Conservation (phyloP, 2,329 filamentous ascomycete species). For the Fusarium humuli region DNA sequence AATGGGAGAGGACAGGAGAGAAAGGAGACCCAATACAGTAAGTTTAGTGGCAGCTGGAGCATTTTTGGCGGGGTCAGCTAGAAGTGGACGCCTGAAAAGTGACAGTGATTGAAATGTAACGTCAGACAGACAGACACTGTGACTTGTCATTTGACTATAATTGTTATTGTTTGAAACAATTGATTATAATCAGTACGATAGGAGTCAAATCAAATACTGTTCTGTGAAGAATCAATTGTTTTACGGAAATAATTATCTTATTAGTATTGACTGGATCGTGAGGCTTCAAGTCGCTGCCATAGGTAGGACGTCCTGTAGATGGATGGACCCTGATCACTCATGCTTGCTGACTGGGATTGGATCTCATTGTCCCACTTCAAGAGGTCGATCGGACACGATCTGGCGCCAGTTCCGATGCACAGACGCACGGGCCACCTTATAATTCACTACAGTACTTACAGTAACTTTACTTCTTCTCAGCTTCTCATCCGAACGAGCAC, state of each 20-base stretch:
- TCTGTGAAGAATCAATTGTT: background rate
- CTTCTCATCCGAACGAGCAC: background rate
- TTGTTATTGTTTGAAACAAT: background rate
- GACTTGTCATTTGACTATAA: background rate
- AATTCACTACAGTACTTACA: background rate
- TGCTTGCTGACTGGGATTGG: constrained; percentile 3
- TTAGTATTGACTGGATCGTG: background rate
- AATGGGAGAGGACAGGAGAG: background rate
- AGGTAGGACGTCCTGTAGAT: background rate
- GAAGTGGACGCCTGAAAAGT: background rate
- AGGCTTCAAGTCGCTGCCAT: background rate
- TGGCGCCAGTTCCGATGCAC: constrained; percentile 36
- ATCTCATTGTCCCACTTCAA: constrained; percentile 13
- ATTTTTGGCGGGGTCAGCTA: constrained; percentile 22
- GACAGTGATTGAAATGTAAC: constrained; percentile 6
- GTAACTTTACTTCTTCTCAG: constrained; percentile 1
- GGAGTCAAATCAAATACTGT: background rate
- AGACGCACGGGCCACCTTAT: constrained; percentile 36
- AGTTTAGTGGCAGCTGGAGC: background rate
- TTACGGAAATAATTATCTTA: background rate
- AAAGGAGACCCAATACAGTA: background rate
- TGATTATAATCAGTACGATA: background rate
- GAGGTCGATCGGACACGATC: constrained; percentile 40
- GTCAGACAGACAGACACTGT: constrained; percentile 6
- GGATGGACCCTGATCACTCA: constrained; percentile 10